These are phyloP conservation scores for Zarea fungicola DNA, from an alignment of 2,329 filamentous ascomycete species.

Conservation along the genomic window DNA sequence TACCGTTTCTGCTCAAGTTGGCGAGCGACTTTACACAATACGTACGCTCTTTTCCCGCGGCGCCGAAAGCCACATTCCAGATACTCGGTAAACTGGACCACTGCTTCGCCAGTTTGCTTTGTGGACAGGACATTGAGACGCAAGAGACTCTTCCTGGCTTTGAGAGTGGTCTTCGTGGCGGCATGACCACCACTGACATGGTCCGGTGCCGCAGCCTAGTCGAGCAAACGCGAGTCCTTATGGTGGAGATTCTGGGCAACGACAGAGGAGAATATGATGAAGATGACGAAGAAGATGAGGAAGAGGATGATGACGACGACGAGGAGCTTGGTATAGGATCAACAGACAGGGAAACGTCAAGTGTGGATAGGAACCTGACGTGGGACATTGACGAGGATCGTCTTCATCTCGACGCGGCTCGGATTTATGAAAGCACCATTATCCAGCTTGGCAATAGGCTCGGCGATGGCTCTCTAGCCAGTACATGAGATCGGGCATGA, in stretches of 20 bases:
- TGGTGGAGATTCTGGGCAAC: conserved; percentile 62
- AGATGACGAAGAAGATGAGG: conserved; percentile 23
- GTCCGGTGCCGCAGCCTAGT: conserved; percentile 79
- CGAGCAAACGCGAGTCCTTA: conserved; percentile 65
- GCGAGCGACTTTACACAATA: conserved; percentile 68
- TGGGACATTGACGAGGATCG: conserved; percentile 43
- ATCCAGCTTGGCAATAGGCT: conserved; percentile 66
- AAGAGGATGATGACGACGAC: conserved; percentile 31
- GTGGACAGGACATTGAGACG: conserved; percentile 61
- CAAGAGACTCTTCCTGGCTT: conserved; percentile 66
- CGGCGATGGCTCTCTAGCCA: conserved; percentile 31
- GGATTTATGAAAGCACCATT: conserved; percentile 76
- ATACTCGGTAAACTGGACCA: conserved; percentile 75
- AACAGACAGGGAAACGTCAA: background rate
- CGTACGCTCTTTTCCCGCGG: conserved; percentile 61
- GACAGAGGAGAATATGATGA: conserved; percentile 35
- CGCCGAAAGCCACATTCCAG: conserved; percentile 61
- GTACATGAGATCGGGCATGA: background rate
- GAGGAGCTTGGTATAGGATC: conserved; percentile 28
- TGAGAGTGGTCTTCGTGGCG: conserved; percentile 52
- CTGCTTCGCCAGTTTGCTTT: conserved; percentile 72
- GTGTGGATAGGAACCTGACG: conserved; percentile 27
- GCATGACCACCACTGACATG: conserved; percentile 76
- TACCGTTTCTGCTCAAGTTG: conserved; percentile 76
- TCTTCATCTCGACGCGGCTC: conserved; percentile 64